Evolutionary conservation across 2,329 filamentous ascomycete species (phyloP).

Genomic region (Domatiomyces catenatus): DNA sequence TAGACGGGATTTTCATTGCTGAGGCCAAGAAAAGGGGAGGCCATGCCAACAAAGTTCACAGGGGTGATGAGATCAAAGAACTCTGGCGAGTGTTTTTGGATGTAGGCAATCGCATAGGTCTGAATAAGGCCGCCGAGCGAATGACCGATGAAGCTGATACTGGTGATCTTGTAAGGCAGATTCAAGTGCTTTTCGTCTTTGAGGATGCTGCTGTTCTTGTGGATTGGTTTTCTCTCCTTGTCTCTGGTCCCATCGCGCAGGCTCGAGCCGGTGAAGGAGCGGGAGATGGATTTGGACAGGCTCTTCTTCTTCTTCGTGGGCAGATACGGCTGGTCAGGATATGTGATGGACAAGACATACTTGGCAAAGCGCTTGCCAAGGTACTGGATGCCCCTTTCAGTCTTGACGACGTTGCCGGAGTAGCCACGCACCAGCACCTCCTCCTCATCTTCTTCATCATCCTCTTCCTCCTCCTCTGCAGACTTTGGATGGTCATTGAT

Average conservation of each 20-base stretch:
- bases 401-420: slow-evolving; percentile 49
- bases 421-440: slow-evolving; percentile 40
- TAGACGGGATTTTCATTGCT: slow-evolving; percentile 98
- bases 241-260: slow-evolving; percentile 23
- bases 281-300: slow-evolving; percentile 33
- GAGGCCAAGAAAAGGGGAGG: slow-evolving; percentile 64
- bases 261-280: slow-evolving; percentile 32
- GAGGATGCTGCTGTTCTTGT: slow-evolving; percentile 45
- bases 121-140: slow-evolving; percentile 77
- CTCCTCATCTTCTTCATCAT: slow-evolving; percentile 43
- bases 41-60: slow-evolving; percentile 89
- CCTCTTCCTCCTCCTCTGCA: slow-evolving; percentile 49
- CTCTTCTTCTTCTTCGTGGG: slow-evolving; percentile 41
- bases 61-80: slow-evolving; percentile 66
- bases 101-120: slow-evolving; percentile 77
- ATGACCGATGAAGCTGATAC: slow-evolving; percentile 78
- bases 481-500: slow-evolving; percentile 10
- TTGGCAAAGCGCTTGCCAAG: slow-evolving; percentile 86
- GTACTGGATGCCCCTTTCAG: slow-evolving; percentile 92
- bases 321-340: slow-evolving; percentile 80
- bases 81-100: slow-evolving; percentile 68
- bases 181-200: slow-evolving; percentile 31
- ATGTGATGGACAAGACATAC: slow-evolving; percentile 77
- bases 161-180: slow-evolving; percentile 52
- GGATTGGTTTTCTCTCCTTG: slow-evolving; percentile 35